Base-by-base conservation (phyloP, 805 yeast genomes). In the Metschnikowia lochheadii region DNA sequence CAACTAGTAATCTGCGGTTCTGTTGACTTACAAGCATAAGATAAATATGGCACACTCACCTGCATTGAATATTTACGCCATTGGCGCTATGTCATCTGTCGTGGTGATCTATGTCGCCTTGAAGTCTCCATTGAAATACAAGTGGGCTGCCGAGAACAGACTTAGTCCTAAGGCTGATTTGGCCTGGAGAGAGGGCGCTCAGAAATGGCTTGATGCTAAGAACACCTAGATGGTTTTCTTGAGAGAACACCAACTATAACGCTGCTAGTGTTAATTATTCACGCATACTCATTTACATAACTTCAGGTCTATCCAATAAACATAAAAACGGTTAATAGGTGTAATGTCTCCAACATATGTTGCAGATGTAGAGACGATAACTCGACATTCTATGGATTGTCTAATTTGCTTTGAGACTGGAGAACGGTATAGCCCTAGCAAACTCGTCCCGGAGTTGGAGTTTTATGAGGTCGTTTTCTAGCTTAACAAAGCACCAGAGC, bases 401-500 rank as follows among this genome's bases (percentile, higher is more conserved):
- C 23, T 46, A 53, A 38, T 48, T 49, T 7, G 44, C 34, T 36
- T 53, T 53, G 17, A 48, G 32, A 40, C 44, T 50, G 23, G 54
- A 48, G 41, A 56, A 49, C 14, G 59, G 59, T 38, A 56, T 35
- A 17, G 57, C 56, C 17, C 50, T 45, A 4, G 56, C 54, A 29
- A 53, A 46, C n/a, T 51, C 55, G 34, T 56, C 63, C 14, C 46
- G 52, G 17, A 46, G 47, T 33, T 59, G 64, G 32, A 69, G 55
- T 53, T 72, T 73, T 45, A 64, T 53, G 64, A 73, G 83, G 63
- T 92, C 97, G 31, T 86, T 80, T 57, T 94, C 98, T 15, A 91
- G 69, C 61, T 94, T 85, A 63, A 92, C 72, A 53, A 88, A 78
- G 39, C 90, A 81, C 99, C 99, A 94, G 46, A 89, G 68, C 82